Percentiles rank a stretch among this genome's conserved stretches.
phyloP scores from a whole-genome alignment of 108 stramenopile genomes.

The Conticribra weissflogii region DNA sequence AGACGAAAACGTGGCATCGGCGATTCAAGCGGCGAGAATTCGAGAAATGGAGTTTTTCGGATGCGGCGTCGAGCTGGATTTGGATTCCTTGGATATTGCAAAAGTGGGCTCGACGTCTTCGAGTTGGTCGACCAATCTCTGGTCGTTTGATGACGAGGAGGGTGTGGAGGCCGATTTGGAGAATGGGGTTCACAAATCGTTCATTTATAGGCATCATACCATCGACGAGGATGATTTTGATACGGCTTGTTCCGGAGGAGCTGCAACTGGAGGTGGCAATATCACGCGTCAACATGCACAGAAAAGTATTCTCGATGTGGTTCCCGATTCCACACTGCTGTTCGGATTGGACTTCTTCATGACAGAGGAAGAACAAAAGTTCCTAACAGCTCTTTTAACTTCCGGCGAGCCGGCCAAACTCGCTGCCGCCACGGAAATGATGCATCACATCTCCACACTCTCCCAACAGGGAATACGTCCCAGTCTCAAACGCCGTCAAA shows the following conservation, averaged over 20 bases:
- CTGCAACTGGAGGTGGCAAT: not conserved
- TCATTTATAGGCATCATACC: conserved; percentile 28
- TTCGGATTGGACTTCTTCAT: conserved; percentile 71
- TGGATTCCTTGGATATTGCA: not conserved
- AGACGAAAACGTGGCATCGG: conserved; percentile 15
- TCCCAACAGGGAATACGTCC: conserved; percentile 18
- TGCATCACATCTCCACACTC: conserved; percentile 30
- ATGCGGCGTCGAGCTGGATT: not conserved
- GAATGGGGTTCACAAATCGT: conserved; percentile 13
- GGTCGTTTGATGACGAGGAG: conserved; percentile 36
- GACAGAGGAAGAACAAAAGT: conserved; percentile 68
- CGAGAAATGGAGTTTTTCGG: conserved; percentile 31
- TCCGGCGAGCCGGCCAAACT: conserved; percentile 55
- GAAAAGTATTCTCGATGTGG: conserved; percentile 1
- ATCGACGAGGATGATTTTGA: not conserved
- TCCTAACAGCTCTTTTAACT: conserved; percentile 58
- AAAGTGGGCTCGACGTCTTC: not conserved
- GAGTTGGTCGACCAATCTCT: conserved; percentile 1
- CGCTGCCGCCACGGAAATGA: conserved; percentile 69
- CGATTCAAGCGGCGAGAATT: conserved; percentile 13
- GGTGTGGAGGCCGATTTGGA: conserved; percentile 34
- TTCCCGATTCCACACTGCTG: conserved; percentile 62
- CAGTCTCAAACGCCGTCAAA: conserved; percentile 3
- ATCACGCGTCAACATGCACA: not conserved
- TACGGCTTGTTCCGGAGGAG: too few relatives aligned